Conservation (phyloP, 2,329 filamentous ascomycete species). For the Rutstroemia sp. region DNA sequence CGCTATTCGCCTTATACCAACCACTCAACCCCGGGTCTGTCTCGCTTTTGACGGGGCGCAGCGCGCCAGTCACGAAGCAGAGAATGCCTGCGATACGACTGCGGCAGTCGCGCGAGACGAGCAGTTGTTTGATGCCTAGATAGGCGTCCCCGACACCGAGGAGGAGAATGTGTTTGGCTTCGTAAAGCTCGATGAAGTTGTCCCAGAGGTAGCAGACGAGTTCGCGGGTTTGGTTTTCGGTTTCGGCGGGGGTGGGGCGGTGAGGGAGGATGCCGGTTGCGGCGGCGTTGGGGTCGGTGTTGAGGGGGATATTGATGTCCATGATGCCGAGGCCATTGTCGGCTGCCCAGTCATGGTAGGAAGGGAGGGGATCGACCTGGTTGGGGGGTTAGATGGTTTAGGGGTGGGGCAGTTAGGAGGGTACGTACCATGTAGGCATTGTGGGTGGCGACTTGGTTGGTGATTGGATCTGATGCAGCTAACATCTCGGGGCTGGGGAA, state of each 20-base stretch:
- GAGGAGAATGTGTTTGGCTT: constrained; percentile 66
- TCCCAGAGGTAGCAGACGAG: constrained; percentile 89
- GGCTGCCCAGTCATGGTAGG: constrained; percentile 79
- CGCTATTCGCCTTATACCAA: constrained; percentile 81
- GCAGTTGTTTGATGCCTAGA: constrained; percentile 70
- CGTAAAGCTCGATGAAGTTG: constrained; percentile 82
- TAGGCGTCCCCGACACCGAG: constrained; percentile 89
- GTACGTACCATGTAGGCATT: constrained; percentile 70
- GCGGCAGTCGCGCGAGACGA: constrained; percentile 69
- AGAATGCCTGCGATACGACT: constrained; percentile 63
- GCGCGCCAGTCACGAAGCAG: constrained; percentile 71
- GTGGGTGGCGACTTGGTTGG: constrained; percentile 69
- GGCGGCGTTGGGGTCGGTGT: constrained; percentile 9
- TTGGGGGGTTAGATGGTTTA: neutral
- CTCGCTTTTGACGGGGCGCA: constrained; percentile 75
- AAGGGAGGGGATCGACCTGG: constrained; percentile 63
- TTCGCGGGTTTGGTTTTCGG: constrained; percentile 53
- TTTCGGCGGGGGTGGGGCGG: constrained; percentile 41
- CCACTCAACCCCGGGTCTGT: constrained; percentile 61
- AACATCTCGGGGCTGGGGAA: constrained; percentile 57
- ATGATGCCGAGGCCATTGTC: constrained; percentile 75
- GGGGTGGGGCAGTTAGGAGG: constrained; percentile 29
- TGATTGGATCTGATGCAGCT: constrained; percentile 59
- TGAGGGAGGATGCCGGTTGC: neutral
- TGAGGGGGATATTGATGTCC: constrained; percentile 74